A percentile compares a stretch with the other conserved stretches of the same genome.
Conservation (phyloP, 805 yeast species). For the Brettanomyces sp. region DNA sequence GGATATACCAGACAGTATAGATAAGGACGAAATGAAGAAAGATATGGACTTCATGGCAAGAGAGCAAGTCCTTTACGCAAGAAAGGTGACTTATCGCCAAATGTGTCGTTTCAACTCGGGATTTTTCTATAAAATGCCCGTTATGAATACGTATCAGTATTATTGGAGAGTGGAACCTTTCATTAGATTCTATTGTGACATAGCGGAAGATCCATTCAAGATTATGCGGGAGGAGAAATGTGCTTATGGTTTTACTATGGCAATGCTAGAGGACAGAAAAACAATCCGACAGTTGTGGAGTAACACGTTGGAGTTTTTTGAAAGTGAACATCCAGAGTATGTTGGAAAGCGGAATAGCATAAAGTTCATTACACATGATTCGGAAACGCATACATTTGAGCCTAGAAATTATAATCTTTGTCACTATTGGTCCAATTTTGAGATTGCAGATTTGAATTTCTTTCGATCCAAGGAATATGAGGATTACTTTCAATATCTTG, state of each 20-base stretch:
- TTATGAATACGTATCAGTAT: conserved; percentile 37
- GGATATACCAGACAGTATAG: conserved; percentile 37
- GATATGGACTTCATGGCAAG: conserved; percentile 19
- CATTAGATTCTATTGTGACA: conserved; percentile 39
- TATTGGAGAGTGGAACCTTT: conserved; percentile 56
- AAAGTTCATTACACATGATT: conserved; percentile 36
- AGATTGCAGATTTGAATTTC: conserved; percentile 49
- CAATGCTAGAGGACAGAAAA: conserved; percentile 36
- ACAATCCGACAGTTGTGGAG: conserved; percentile 44
- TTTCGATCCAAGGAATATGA: conserved; percentile 48
- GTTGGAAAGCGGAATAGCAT: conserved; percentile 25
- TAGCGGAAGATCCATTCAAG: conserved; percentile 38
- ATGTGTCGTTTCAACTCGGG: conserved; percentile 49
- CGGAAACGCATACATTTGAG: conserved; percentile 29
- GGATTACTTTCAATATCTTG: conserved; percentile 46
- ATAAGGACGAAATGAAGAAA: conserved; percentile 24
- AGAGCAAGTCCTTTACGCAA: conserved; percentile 43
- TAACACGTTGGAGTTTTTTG: conserved; percentile 33
- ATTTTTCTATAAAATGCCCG: conserved; percentile 43
- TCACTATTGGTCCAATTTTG: conserved; percentile 63
- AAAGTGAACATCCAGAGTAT: conserved; percentile 25
- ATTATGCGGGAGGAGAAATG: conserved; percentile 38
- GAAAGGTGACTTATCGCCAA: conserved; percentile 53
- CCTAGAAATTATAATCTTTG: conserved; percentile 42
- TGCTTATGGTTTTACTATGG: conserved; percentile 40